Evolutionary conservation across 148 eudicot species (phyloP).

Genomic region (Diospyros kaki): DNA sequence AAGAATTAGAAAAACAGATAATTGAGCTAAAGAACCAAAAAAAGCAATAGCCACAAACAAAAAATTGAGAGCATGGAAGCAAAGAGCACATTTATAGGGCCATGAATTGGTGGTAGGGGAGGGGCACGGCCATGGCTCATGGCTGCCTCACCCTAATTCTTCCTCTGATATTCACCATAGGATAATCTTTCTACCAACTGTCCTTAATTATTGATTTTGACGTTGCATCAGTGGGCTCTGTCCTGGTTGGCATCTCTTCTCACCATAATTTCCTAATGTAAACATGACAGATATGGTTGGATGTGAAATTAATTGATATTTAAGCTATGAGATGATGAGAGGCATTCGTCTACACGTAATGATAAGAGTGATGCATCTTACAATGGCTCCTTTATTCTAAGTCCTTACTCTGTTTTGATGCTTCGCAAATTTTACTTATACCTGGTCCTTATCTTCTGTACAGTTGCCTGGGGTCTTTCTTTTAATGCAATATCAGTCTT

Average conservation of each 20-base stretch:
- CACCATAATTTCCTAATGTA: neutral
- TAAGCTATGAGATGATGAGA: neutral
- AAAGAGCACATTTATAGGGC: too few relatives aligned
- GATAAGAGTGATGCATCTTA: slow-evolving; percentile 1
- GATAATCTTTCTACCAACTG: neutral
- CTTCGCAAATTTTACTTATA: neutral
- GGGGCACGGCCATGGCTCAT: too few relatives aligned
- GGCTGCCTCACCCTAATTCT: too few relatives aligned
- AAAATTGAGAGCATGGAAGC: too few relatives aligned
- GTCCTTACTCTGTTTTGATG: neutral
- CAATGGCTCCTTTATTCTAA: neutral
- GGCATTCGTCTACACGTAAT: neutral
- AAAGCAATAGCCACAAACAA: too few relatives aligned
- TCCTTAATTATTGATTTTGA: neutral
- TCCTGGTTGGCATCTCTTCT: neutral
- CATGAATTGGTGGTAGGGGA: too few relatives aligned
- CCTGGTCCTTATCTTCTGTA: neutral
- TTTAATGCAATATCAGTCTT: too few relatives aligned
- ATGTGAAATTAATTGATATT: neutral
- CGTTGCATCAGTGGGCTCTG: neutral
- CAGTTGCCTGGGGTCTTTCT: neutral
- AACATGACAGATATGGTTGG: neutral
- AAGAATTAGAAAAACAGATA: too few relatives aligned
- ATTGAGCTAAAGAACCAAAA: too few relatives aligned
- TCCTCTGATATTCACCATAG: too few relatives aligned